Conservation (phyloP, 2,329 filamentous ascomycete genomes). For the Fusarium azukiicola region DNA sequence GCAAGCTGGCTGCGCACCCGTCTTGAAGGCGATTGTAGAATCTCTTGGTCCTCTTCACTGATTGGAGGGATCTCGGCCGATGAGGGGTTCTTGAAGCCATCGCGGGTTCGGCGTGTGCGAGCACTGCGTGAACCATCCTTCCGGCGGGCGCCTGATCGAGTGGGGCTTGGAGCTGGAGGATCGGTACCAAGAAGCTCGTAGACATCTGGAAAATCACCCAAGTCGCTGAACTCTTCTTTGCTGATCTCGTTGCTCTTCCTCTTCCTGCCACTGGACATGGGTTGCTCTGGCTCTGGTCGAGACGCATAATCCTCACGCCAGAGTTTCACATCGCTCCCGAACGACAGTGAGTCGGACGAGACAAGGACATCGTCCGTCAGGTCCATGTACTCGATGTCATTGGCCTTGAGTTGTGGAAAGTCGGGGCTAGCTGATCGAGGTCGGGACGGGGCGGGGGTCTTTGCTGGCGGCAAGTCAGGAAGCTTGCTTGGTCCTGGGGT, state of each 20-base stretch:
- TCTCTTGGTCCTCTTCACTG: conserved; percentile 45
- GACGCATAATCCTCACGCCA: conserved; percentile 68
- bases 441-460: conserved; percentile 32
- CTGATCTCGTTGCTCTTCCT: conserved; percentile 73
- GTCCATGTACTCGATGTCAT: conserved; percentile 65
- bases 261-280: conserved; percentile 69
- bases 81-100: conserved; percentile 28
- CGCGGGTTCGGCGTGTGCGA: conserved; percentile 43
- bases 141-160: conserved; percentile 48
- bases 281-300: conserved; percentile 63
- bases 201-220: conserved; percentile 76
- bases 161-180: conserved; percentile 62
- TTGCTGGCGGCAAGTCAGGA: conserved; percentile 54
- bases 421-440: conserved; percentile 54
- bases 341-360: conserved; percentile 61
- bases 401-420: conserved; percentile 60
- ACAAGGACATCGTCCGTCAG: conserved; percentile 62
- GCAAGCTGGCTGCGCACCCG: conserved; percentile 41
- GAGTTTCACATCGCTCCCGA: conserved; percentile 63
- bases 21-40: conserved; percentile 55
- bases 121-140: conserved; percentile 45
- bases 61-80: conserved; percentile 32
- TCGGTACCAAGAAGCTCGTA: conserved; percentile 70
- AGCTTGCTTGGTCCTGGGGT: conserved; percentile 48
- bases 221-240: conserved; percentile 59